Evolutionary conservation across 345 rosid genomes (phyloP), one percentile per base, ranked within the genome.

Genomic region (Laguncularia racemosa): DNA sequence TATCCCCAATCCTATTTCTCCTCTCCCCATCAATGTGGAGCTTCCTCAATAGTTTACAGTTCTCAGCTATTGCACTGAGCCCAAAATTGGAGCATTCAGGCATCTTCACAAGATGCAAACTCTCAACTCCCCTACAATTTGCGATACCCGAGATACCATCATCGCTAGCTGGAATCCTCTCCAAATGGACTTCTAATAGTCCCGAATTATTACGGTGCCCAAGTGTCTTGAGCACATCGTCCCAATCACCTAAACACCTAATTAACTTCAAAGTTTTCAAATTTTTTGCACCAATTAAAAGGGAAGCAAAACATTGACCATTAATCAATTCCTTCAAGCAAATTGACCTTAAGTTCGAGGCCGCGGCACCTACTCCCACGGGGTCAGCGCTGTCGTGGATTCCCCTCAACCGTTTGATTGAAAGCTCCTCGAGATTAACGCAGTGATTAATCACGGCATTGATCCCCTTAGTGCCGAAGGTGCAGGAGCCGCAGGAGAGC

Each of bases 1-100:
- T 95, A 17, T 92, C 97, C 4, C 91, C 95, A 12, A 92, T 89
- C 75, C 75, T 82, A 59, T 89, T 80, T 46, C 81, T 85, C 50
- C 88, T 86, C 91, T 86, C 84, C 63, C 95, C 98, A 66, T 92
- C 95, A 26, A 92, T 71, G 59, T 84, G 96, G 58, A 92, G 91
- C 76, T 92, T 92, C 77, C 83, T 86, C 47, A 92, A 57, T 28
- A 63, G 55, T 73, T 59, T 81, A 64, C 97, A 92, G 56, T 78
- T 72, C 81, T 80, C 81, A 8, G 88, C 98, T 1, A 92, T 78
- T 43, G 50, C 44, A 63, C 59, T 59, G 40, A 92, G 72, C 64
- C 98, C 97, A 3, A 19, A 69, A 76, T 92, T 79, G 4, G 96
- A 77, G 63, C 93, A 92, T 40, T 92, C 95, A 0, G 84, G 89